A percentile compares a stretch with the other conserved stretches of the same genome.
Conservation (phyloP, 176 grass and related monocot genomes). For the Avena sativa region DNA sequence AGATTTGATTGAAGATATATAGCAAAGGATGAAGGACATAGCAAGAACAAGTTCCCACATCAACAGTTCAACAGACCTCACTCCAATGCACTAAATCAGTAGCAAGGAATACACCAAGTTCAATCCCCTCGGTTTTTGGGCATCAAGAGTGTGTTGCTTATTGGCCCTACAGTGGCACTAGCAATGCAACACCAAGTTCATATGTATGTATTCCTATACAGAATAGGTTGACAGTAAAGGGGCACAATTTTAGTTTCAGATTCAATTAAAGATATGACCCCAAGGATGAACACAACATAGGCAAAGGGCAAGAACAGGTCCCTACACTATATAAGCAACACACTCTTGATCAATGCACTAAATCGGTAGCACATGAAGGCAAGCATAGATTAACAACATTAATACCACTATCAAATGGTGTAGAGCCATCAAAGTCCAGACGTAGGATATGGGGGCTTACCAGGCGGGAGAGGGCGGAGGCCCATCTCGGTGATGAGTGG, state of each 20-base stretch:
- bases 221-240: background rate
- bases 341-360: conserved; percentile 5
- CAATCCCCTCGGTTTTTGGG: background rate
- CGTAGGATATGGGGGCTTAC: too few species aligned
- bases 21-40: background rate
- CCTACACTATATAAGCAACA: background rate
- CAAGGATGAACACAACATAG: background rate
- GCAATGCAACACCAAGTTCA: too few species aligned
- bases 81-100: background rate
- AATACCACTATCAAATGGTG: too few species aligned
- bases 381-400: too few species aligned
- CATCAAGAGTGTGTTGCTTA: background rate
- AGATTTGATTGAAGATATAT: background rate
- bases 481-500: too few species aligned
- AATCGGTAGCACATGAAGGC: background rate
- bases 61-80: too few species aligned
- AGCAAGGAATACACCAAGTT: conserved; percentile 4
- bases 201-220: background rate
- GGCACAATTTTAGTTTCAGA: background rate
- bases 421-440: too few species aligned
- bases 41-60: conserved; percentile 1
- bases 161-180: background rate
- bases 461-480: too few species aligned
- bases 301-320: background rate
- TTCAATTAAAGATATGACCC: background rate